Evolutionary conservation across 192 early-diverging fungal genomes (phyloP).

Genomic region (Lobosporangium transversale): DNA sequence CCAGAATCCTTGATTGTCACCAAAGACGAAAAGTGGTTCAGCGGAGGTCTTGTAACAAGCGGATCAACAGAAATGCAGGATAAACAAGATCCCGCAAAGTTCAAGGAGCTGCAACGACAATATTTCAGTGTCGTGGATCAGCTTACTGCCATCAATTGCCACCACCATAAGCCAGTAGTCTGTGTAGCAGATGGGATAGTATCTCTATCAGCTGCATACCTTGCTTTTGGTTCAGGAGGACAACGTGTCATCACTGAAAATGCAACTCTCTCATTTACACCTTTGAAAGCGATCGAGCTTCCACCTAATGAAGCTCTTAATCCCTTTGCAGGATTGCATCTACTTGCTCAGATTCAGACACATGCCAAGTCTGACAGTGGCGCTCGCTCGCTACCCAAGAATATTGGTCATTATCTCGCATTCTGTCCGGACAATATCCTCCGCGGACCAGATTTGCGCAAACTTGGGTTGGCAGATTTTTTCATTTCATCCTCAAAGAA

Average conservation of each 20-base stretch:
- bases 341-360: slow-evolving; percentile 24
- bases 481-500: slow-evolving; percentile 58
- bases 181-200: slow-evolving; percentile 54
- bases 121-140: slow-evolving; percentile 44
- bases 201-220: slow-evolving; percentile 44
- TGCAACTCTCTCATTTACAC: slow-evolving; percentile 47
- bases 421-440: slow-evolving; percentile 54
- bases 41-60: slow-evolving; percentile 48
- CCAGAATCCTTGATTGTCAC: slow-evolving; percentile 48
- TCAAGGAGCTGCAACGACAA: slow-evolving; percentile 24
- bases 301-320: slow-evolving; percentile 11
- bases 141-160: neutral
- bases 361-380: slow-evolving; percentile 9
- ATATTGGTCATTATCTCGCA: slow-evolving; percentile 53
- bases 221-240: slow-evolving; percentile 37
- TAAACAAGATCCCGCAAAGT: slow-evolving; percentile 1
- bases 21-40: slow-evolving; percentile 56
- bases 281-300: neutral
- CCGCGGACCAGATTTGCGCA: slow-evolving; percentile 57
- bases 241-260: slow-evolving; percentile 60
- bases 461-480: slow-evolving; percentile 57
- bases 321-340: slow-evolving; percentile 39
- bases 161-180: slow-evolving; percentile 36
- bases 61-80: neutral
- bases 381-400: slow-evolving; percentile 36